Base-by-base conservation (phyloP, 495 filamentous ascomycete genomes). In the Penicillium bovifimosum region DNA sequence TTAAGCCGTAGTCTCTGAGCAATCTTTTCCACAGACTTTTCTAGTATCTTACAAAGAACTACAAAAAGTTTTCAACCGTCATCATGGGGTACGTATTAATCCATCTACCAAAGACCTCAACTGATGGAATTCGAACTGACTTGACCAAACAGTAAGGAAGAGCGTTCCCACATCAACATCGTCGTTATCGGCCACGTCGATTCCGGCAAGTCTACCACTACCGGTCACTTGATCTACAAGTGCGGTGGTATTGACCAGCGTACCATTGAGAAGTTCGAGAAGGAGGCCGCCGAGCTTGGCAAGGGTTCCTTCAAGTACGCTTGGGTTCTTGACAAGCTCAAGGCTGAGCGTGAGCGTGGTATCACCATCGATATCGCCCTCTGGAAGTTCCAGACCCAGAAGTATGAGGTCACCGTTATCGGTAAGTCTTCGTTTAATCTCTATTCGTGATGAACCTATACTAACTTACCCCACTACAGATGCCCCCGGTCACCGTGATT, bases 231-330 rank as follows among this genome's bases (percentile, higher is more conserved):
- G 80, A 98, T 97, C 87, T 98, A 98, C 90, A 96, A 98, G 82
- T 98, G 93, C 81, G 93, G 93, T 86, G 93, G 93, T 87, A 98
- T 98, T 70, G 93, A 98, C 87, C 88, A 90, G 82, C 93, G 93
- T 92, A 97, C 95, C 73, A 98, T 98, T 71, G 95, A 98, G 87
- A 98, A 98, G 87, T 98, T 98, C 83, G 93, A 98, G 90, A 98
- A 98, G 91, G 93, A 98, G 88, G 93, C 93, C 67, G 88, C 90
- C 81, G 95, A 98, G 78, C 83, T 98, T 75, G 93, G 93, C 77
- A 98, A 98, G 85, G 93, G 93, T 80, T 98, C 93, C 73, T 98
- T 98, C 91, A 98, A 98, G 85, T 98, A 98, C 80, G 93, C 93
- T 64, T 98, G 93, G 93, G 93, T 98, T 81, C 85, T 98, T 73